Evolutionary conservation across 768 basidiomycete genomes (phyloP).

Genomic region (Agaricus sinodeliciosus): DNA sequence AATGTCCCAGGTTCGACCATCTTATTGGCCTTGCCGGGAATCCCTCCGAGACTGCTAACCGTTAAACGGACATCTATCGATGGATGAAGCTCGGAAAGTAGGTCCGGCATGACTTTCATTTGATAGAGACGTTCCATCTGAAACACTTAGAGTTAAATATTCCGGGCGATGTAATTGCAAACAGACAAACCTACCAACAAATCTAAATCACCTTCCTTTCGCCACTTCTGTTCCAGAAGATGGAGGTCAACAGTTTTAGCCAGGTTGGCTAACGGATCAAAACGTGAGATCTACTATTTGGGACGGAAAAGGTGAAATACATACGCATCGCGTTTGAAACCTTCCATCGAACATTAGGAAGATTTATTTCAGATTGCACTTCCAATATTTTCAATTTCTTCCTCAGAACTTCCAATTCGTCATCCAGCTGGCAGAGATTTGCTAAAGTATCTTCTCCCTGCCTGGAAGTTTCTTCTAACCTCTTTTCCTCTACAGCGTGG

Average conservation of each 20-base stretch:
- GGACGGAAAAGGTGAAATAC: slow-evolving; percentile 20
- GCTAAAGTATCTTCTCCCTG: slow-evolving; percentile 21
- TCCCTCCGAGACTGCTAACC: slow-evolving; percentile 27
- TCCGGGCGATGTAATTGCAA: background rate
- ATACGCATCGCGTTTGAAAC: slow-evolving; percentile 74
- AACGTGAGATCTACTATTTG: background rate
- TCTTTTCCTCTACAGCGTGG: slow-evolving; percentile 17
- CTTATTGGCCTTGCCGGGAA: slow-evolving; percentile 27
- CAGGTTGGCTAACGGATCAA: slow-evolving; percentile 48
- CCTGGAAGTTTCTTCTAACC: slow-evolving; percentile 17
- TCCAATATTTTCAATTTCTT: slow-evolving; percentile 56
- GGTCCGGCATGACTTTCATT: slow-evolving; percentile 88
- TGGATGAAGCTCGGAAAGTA: slow-evolving; percentile 66
- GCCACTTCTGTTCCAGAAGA: slow-evolving; percentile 79
- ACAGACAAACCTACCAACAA: slow-evolving; percentile 54
- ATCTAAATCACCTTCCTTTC: slow-evolving; percentile 78
- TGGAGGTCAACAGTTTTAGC: slow-evolving; percentile 67
- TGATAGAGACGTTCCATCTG: slow-evolving; percentile 93
- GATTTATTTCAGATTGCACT: slow-evolving; percentile 75
- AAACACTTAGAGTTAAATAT: background rate
- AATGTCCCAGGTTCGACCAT: slow-evolving; percentile 68
- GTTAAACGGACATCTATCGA: slow-evolving; percentile 68
- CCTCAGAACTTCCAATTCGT: slow-evolving; percentile 35
- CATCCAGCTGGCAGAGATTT: slow-evolving; percentile 24
- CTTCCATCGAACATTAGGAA: slow-evolving; percentile 78